phyloP scores from a whole-genome alignment of 495 filamentous ascomycete genomes.

The Lasiosphaeria miniovina region DNA sequence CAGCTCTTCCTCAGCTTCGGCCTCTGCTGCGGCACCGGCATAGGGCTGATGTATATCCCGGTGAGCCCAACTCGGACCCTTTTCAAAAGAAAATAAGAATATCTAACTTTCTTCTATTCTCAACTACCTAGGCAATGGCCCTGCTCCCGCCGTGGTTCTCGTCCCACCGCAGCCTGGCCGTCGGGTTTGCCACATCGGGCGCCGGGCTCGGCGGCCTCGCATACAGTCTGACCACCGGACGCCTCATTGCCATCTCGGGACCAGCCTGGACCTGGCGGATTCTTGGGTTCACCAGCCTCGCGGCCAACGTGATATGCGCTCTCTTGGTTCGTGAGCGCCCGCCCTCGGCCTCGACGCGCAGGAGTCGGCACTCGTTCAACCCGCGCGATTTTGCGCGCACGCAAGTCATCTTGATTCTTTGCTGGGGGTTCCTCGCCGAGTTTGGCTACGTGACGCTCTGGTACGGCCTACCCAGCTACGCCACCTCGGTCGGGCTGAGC shows the following conservation, averaged over 20 bases:
- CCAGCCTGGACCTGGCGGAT: constrained; percentile 60
- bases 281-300: constrained; percentile 50
- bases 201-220: constrained; percentile 64
- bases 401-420: constrained; percentile 59
- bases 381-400: constrained; percentile 31
- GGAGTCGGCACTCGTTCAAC: constrained; percentile 29
- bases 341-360: constrained; percentile 45
- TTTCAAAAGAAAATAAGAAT: too few relatives aligned
- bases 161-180: constrained; percentile 59
- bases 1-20: constrained; percentile 68
- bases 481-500: constrained; percentile 54
- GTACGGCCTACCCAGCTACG: constrained; percentile 65
- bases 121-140: constrained; percentile 41
- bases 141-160: constrained; percentile 73
- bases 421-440: constrained; percentile 66
- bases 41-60: constrained; percentile 70
- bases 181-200: constrained; percentile 63
- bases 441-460: constrained; percentile 64
- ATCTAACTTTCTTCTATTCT: not conserved
- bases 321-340: constrained; percentile 52
- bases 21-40: constrained; percentile 66
- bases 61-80: constrained; percentile 15
- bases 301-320: constrained; percentile 50
- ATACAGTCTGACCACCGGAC: constrained; percentile 47
- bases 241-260: constrained; percentile 53